Conservation (phyloP, 2,329 filamentous ascomycete species). For the Apiospora arundinis region DNA sequence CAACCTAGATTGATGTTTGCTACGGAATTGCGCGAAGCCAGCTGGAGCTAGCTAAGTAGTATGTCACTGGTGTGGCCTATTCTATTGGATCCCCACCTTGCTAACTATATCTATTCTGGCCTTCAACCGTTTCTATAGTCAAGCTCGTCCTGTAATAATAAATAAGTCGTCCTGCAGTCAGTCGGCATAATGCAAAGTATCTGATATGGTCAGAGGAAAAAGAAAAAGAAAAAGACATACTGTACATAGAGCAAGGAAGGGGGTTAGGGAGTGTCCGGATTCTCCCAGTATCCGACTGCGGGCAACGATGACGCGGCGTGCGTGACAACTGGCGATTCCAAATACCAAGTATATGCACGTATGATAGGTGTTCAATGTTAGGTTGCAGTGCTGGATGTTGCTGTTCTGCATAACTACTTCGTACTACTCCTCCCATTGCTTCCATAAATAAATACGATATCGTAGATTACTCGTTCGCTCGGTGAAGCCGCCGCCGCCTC, state of each 20-base stretch:
- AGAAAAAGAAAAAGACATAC: neutral
- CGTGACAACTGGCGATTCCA: constrained; percentile 10
- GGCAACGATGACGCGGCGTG: constrained; percentile 7
- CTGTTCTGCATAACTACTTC: no score
- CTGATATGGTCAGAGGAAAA: neutral
- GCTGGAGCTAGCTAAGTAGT: no score
- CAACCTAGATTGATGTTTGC: neutral
- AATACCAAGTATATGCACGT: neutral
- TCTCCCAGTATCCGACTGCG: neutral
- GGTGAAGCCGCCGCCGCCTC: constrained; percentile 10
- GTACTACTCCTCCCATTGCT: no score
- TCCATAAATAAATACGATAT: neutral
- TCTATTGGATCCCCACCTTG: neutral
- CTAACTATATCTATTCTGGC: neutral
- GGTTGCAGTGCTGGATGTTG: no score
- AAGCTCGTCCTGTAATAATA: no score
- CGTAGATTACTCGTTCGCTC: neutral
- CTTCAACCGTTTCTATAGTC: neutral
- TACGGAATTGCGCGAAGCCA: neutral
- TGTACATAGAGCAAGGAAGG: no score
- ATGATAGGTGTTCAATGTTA: no score
- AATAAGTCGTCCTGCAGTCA: no score
- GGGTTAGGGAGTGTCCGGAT: neutral
- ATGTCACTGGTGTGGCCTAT: neutral
- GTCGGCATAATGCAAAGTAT: no score